Evolutionary conservation across 805 yeast genomes (phyloP), one percentile per base, ranked within the genome.

Genomic region (Komagataella populi): DNA sequence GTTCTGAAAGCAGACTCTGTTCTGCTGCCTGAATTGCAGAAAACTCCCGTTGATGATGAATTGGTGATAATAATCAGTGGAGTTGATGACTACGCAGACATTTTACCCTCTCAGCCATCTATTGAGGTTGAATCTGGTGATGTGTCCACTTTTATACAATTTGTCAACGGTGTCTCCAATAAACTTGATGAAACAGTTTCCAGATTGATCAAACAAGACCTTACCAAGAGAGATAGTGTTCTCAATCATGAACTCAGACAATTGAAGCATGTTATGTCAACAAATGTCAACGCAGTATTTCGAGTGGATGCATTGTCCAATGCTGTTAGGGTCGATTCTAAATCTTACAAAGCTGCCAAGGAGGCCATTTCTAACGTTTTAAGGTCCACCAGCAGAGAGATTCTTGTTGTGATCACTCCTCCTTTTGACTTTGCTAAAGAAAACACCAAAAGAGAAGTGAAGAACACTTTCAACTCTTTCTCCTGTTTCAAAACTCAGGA

Each of bases 401-500:
- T 30, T 30, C 14, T 30, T 12, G 39, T 30, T 30, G 39, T 30
- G 14, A 30, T 14, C n/a, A 30, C 39, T 4, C 39, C 39, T 14
- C 39, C 39, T 3, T 30, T 30, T 30, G 39, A 30, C 55, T 1
- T 44, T 52, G 39, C 6, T 49, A 45, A 56, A 53, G 51, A 56
- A 67, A 61, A 14, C 12, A 20, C 44, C 24, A 39, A 43, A 48
- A 20, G 45, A 10, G 45, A 17, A 14, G 46, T 39, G 7, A 23
- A 48, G 17, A 44, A 10, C n/a, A 7, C 39, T 14, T 30, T 30
- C 39, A 30, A 30, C 1, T 52, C 57, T 3, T n/a, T 50, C 44
- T 53, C 53, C 3, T 74, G 77, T 54, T 77, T 65, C 56, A 30
- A 64, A 10, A 62, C 75, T 20, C 73, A 76, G 57, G 77, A 70